A percentile compares a stretch with the other conserved stretches of the same genome.
These are phyloP conservation scores for Bjerkandera adusta DNA, from an alignment of 1,284 basidiomycete genomes.

Conservation along the genomic window DNA sequence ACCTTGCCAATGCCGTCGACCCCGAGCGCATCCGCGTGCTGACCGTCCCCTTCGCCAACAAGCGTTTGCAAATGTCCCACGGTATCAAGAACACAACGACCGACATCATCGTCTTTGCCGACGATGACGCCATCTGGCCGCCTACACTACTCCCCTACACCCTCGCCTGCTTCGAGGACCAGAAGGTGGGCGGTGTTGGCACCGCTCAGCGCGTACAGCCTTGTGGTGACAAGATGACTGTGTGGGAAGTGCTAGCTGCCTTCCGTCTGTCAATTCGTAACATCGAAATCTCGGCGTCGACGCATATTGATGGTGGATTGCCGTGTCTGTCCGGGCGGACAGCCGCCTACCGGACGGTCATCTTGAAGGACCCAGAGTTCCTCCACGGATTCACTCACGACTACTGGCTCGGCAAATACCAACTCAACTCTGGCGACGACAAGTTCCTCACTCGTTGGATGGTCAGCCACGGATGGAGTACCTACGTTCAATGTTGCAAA, in stretches of 20 bases:
- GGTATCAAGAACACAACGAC: constrained; percentile 87
- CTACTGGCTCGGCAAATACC: constrained; percentile 90
- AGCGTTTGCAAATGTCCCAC: constrained; percentile 89
- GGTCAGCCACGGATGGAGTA: constrained; percentile 92
- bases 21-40: constrained; percentile 81
- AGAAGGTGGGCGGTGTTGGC: constrained; percentile 88
- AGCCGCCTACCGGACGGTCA: constrained; percentile 89
- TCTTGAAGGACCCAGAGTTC: constrained; percentile 91
- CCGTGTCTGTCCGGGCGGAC: constrained; percentile 91
- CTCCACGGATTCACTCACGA: constrained; percentile 91
- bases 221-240: constrained; percentile 75
- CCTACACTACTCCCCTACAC: constrained; percentile 82
- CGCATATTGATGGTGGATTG: constrained; percentile 90
- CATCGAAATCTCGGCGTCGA: constrained; percentile 85
- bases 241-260: constrained; percentile 92
- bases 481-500: constrained; percentile 88
- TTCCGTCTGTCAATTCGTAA: constrained; percentile 91
- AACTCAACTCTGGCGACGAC: constrained; percentile 90
- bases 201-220: constrained; percentile 88
- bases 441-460: constrained; percentile 97
- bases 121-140: constrained; percentile 95
- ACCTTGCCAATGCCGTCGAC: constrained; percentile 84
- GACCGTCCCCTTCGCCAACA: constrained; percentile 91
- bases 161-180: constrained; percentile 91
- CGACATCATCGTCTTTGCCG: constrained; percentile 94